Conservation (phyloP, 2,329 filamentous ascomycete genomes). For the Hirsutella thompsonii region DNA sequence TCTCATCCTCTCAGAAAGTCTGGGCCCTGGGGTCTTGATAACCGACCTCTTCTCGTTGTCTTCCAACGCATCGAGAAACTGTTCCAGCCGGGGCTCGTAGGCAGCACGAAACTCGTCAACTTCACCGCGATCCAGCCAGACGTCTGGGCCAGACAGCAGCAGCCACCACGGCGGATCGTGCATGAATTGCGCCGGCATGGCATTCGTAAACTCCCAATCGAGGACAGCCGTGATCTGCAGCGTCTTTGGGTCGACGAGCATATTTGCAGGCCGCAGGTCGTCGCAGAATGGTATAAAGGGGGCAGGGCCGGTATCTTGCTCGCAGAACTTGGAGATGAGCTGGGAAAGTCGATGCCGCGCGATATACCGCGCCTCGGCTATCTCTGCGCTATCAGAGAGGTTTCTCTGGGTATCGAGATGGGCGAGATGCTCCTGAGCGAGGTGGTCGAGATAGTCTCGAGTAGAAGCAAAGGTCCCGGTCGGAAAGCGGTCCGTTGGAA, state of each 20-base stretch:
- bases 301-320: conserved; percentile 16
- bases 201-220: conserved; percentile 28
- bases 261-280: conserved; percentile 23
- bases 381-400: conserved; percentile 13
- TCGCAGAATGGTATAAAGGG: conserved; percentile 25
- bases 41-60: conserved; percentile 9
- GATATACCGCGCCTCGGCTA: conserved; percentile 16
- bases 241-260: conserved; percentile 22
- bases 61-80: conserved; percentile 22
- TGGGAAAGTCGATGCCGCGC: conserved; percentile 18
- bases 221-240: conserved; percentile 22
- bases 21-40: neutral
- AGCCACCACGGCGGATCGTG: conserved; percentile 27
- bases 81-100: conserved; percentile 20
- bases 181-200: conserved; percentile 23
- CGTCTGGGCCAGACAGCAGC: conserved; percentile 12
- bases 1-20: conserved; percentile 16
- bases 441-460: conserved; percentile 16
- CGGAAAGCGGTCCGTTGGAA: conserved; percentile 14
- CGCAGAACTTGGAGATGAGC: conserved; percentile 16
- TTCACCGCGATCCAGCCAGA: conserved; percentile 9
- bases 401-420: conserved; percentile 20
- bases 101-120: conserved; percentile 11
- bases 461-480: conserved; percentile 15
- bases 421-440: conserved; percentile 12